Percentiles rank a stretch among this genome's conserved stretches.
Evolutionary conservation across 352 stramenopile species (phyloP).

Genomic region (Globisporangium mamillatum): DNA sequence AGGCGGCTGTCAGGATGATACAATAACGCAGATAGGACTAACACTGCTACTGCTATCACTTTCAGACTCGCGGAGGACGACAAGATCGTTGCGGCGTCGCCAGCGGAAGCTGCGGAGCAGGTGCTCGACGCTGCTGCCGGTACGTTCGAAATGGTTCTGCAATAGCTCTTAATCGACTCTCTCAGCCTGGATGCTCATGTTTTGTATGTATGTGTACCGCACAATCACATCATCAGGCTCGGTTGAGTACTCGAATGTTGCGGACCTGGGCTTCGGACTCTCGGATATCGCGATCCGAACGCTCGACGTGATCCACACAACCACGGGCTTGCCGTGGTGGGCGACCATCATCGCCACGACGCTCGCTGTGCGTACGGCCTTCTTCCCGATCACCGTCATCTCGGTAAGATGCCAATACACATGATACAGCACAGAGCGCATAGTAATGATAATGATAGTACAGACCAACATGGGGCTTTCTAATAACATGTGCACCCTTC

Average conservation of each 20-base stretch:
- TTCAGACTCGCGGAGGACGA: constrained; percentile 42
- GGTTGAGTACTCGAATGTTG: constrained; percentile 49
- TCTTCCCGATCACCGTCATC: constrained; percentile 78
- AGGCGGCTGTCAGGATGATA: neutral
- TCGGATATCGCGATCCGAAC: constrained; percentile 73
- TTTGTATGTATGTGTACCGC: neutral
- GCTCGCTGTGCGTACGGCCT: constrained; percentile 62
- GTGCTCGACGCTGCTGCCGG: constrained; percentile 42
- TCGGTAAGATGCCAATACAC: constrained; percentile 40
- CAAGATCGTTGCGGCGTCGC: constrained; percentile 39
- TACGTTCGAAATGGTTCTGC: constrained; percentile 4
- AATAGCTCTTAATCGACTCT: neutral
- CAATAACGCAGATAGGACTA: neutral
- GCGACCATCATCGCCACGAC: constrained; percentile 82
- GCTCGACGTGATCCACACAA: constrained; percentile 73
- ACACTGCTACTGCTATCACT: neutral
- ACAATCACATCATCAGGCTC: constrained; percentile 24
- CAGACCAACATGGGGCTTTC: neutral
- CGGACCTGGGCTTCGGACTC: constrained; percentile 67
- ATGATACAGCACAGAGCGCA: neutral
- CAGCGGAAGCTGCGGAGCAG: constrained; percentile 42
- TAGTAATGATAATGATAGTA: neutral
- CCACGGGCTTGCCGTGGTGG: constrained; percentile 86
- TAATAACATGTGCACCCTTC: constrained; percentile 3
- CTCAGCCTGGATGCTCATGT: neutral